Evolutionary conservation across 495 filamentous ascomycete genomes (phyloP).

Genomic region (Pseudomonodictys pantanalensis): DNA sequence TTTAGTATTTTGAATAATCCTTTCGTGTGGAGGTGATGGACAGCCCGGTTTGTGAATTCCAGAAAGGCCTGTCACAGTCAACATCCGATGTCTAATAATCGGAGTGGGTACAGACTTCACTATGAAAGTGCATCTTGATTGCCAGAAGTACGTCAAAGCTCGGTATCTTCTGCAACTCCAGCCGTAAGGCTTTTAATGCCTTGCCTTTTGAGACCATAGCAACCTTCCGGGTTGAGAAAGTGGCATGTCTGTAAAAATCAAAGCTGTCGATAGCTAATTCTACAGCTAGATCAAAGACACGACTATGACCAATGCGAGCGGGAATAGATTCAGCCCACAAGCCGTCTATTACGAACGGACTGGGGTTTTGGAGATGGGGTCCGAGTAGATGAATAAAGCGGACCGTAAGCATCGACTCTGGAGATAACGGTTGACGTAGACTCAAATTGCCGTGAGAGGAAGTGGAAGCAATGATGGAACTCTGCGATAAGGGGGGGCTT

Average conservation of each 20-base stretch:
- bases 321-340: slow-evolving; percentile 1
- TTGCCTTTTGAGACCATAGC: neutral
- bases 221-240: neutral
- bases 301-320: neutral
- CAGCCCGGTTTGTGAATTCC: too few species aligned
- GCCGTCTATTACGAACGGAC: slow-evolving; percentile 1
- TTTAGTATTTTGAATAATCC: slow-evolving; percentile 1
- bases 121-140: neutral
- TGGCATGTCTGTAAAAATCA: neutral
- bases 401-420: neutral
- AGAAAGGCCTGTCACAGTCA: too few species aligned
- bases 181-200: neutral
- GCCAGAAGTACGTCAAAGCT: neutral
- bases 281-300: neutral
- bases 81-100: too few species aligned
- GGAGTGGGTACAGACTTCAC: too few species aligned
- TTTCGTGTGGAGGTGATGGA: neutral
- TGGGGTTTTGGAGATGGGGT: neutral
- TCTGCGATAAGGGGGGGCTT: too few species aligned
- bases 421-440: neutral
- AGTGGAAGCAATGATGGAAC: too few species aligned
- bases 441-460: too few species aligned
- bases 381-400: slow-evolving; percentile 3
- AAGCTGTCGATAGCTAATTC: slow-evolving; percentile 10
- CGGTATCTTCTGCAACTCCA: neutral